Evolutionary conservation across 2,329 filamentous ascomycete genomes (phyloP), one percentile per base, ranked within the genome.

Genomic region (Scedosporium boydii): DNA sequence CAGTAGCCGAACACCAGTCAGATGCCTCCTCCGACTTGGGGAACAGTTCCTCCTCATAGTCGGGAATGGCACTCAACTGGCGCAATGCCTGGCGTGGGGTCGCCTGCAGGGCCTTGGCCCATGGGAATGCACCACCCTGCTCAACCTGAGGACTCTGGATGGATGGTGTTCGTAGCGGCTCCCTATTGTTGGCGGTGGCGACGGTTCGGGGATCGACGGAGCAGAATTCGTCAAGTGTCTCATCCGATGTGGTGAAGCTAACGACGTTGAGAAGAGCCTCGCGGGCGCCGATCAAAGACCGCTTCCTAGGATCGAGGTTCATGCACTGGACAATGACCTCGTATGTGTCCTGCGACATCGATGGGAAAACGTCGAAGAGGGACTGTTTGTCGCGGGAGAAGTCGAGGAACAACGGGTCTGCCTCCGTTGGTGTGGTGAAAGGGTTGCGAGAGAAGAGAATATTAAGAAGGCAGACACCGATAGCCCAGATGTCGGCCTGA

Each of bases 281-380:
- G 67, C 90, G 90, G 64, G 91, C 87, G 64, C 85, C 90, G 38
- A 83, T 79, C 58, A 99, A 80, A 41, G 93, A 96, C 62, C 95
- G 89, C 80, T 92, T 96, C 74, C 83, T 84, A 10, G 95, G 95
- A 72, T 99, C 93, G 68, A 99, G 78, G 69, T 91, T 91, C 84
- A 99, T 85, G 74, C 91, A 96, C 76, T 96, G 85, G 60, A 88
- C 86, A 75, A 99, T 86, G 67, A 99, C 91, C 75, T 97, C 92
- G 71, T 90, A 99, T 0, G 95, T 97, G 75, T 99, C 95, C 74
- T 96, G 91, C 59, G 93, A 98, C 93, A 99, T 96, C 75, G 90
- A 93, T 46, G 95, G 93, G 75, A 99, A 99, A 70, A 98, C 91
- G 74, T 99, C 95, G 73, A 99, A 99, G 63, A 99, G 85, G 48